phyloP scores from a whole-genome alignment of 2,329 filamentous ascomycete species.

The Pseudogymnoascus sp. region DNA sequence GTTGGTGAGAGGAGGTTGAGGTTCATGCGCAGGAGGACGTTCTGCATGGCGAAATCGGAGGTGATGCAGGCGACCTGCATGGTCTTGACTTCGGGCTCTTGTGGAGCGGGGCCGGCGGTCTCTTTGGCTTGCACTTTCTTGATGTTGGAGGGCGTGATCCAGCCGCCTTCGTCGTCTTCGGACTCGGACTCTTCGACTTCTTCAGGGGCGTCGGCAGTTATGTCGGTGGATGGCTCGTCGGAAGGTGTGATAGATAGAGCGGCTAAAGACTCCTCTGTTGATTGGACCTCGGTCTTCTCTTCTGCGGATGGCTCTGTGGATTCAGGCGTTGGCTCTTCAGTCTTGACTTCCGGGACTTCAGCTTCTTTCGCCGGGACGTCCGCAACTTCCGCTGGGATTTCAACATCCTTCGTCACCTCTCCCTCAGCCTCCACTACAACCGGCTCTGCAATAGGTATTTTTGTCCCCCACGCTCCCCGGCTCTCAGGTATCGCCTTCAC shows the following conservation, averaged over 20 bases:
- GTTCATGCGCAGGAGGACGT: constrained; percentile 90
- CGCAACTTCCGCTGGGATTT: neutral
- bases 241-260: constrained; percentile 11
- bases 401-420: constrained; percentile 21
- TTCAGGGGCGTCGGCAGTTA: constrained; percentile 16
- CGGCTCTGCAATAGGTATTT: constrained; percentile 12
- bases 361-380: neutral
- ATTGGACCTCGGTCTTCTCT: neutral
- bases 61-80: constrained; percentile 90
- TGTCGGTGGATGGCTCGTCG: neutral
- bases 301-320: neutral
- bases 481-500: constrained; percentile 15
- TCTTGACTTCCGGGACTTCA: neutral
- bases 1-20: constrained; percentile 77
- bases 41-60: constrained; percentile 96
- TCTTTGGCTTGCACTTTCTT: constrained; percentile 74
- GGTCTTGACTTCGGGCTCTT: constrained; percentile 47
- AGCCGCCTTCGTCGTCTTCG: constrained; percentile 59
- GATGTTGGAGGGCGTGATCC: constrained; percentile 93
- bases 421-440: constrained; percentile 20
- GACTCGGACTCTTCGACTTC: constrained; percentile 20
- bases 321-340: constrained; percentile 19
- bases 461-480: constrained; percentile 23
- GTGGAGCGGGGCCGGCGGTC: constrained; percentile 38
- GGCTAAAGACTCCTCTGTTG: constrained; percentile 11